Percentiles rank a stretch among this genome's conserved stretches.
Conservation (phyloP, 352 stramenopile species). For the Elongisporangium undulatum region DNA sequence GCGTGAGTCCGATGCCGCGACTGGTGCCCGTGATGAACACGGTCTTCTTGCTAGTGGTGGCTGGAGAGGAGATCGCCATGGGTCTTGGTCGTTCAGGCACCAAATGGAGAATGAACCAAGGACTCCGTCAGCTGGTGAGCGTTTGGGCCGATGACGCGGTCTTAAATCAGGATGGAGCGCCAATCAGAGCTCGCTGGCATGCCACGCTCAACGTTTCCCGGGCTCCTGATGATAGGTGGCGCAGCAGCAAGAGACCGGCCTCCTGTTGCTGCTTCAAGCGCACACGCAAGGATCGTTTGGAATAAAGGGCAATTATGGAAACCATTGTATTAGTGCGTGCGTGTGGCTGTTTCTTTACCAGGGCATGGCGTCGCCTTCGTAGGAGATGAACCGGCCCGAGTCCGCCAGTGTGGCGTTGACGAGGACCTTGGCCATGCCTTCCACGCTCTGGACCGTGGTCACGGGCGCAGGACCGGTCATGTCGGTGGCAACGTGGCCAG, state of each 20-base stretch:
- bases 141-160: no score
- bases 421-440: slow-evolving; percentile 46
- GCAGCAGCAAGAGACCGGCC: no score
- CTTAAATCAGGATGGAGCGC: no score
- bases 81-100: not conserved
- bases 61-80: not conserved
- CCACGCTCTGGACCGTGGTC: slow-evolving; percentile 38
- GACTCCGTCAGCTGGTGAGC: not conserved
- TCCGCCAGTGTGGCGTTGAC: slow-evolving; percentile 45
- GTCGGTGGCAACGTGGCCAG: slow-evolving; percentile 56
- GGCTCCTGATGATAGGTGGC: no score
- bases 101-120: not conserved
- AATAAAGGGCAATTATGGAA: no score
- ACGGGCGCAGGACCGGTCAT: slow-evolving; percentile 36
- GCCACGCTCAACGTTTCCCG: no score
- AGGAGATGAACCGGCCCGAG: slow-evolving; percentile 47
- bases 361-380: slow-evolving; percentile 42
- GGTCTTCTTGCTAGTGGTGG: slow-evolving; percentile 24
- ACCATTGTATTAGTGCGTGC: no score
- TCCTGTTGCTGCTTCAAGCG: no score
- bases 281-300: no score
- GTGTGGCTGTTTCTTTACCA: slow-evolving; percentile 43
- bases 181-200: no score
- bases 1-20: slow-evolving; percentile 26
- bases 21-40: slow-evolving; percentile 44